A percentile compares a stretch with the other conserved stretches of the same genome.
Evolutionary conservation across 768 basidiomycete genomes (phyloP).

Genomic region (Holtermannia corniformis): DNA sequence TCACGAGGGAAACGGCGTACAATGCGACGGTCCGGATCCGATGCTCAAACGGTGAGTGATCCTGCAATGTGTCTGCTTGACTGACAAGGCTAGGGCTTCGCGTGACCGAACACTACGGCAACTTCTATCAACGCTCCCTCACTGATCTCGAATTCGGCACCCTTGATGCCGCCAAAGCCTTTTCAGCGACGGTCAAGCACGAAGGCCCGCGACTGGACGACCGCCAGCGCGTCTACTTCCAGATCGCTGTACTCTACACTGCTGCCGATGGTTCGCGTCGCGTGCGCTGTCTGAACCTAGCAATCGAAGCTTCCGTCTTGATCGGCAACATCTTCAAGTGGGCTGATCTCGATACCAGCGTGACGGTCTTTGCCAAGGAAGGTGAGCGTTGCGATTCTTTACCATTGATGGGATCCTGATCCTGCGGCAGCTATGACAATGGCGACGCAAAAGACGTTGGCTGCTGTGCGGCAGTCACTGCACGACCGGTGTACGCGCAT

Average conservation of each 20-base stretch:
- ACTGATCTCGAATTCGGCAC: constrained; percentile 71
- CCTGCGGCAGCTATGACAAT: constrained; percentile 55
- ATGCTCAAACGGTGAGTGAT: constrained; percentile 64
- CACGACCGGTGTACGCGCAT: constrained; percentile 74
- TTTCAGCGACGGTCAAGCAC: constrained; percentile 68
- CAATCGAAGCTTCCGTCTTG: constrained; percentile 64
- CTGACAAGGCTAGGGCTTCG: constrained; percentile 16
- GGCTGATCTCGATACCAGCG: constrained; percentile 79
- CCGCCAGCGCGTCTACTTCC: constrained; percentile 64
- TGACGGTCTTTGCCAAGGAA: constrained; percentile 64
- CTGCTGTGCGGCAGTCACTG: constrained; percentile 70
- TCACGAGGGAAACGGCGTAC: constrained; percentile 63
- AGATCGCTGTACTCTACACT: constrained; percentile 83
- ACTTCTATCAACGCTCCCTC: constrained; percentile 44
- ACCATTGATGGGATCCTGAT: neutral
- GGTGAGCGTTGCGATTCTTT: constrained; percentile 46
- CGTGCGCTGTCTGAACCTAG: constrained; percentile 79
- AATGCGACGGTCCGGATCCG: constrained; percentile 73
- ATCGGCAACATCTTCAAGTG: constrained; percentile 86
- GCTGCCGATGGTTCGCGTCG: constrained; percentile 63
- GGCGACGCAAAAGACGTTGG: constrained; percentile 54
- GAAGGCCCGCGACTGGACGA: constrained; percentile 54
- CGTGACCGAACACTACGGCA: constrained; percentile 30
- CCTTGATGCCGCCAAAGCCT: constrained; percentile 69
- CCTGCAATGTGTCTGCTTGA: neutral